Percentiles rank a stretch among this genome's conserved stretches.
These are phyloP conservation scores for Ascomycota sp. DNA, from an alignment of 2,329 filamentous ascomycete genomes.

Conservation along the genomic window DNA sequence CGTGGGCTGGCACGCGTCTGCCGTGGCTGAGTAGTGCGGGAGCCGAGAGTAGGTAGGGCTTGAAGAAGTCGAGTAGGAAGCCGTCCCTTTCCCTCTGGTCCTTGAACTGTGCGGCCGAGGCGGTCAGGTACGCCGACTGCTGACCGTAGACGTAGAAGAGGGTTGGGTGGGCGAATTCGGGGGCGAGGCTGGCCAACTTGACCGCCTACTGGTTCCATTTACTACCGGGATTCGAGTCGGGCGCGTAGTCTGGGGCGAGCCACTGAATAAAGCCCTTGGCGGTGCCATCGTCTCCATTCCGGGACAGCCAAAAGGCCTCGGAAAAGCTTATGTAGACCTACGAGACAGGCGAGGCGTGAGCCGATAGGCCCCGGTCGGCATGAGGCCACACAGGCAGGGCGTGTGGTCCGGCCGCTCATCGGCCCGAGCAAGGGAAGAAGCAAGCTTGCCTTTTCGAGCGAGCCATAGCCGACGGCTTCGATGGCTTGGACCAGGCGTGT, in stretches of 20 bases:
- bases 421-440: too few relatives aligned
- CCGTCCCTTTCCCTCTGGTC: conserved; percentile 26
- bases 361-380: too few relatives aligned
- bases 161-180: conserved; percentile 46
- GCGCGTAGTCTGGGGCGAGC: conserved; percentile 48
- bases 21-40: conserved; percentile 38
- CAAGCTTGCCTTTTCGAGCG: conserved; percentile 41
- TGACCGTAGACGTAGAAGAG: conserved; percentile 64
- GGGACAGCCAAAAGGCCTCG: conserved; percentile 47
- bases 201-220: conserved; percentile 63
- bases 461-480: conserved; percentile 44
- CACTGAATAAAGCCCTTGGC: conserved; percentile 56
- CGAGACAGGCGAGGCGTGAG: too few relatives aligned
- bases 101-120: conserved; percentile 18
- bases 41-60: conserved; percentile 60
- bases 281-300: conserved; percentile 18
- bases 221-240: conserved; percentile 35
- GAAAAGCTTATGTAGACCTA: conserved; percentile 50
- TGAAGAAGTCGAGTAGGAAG: conserved; percentile 45
- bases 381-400: too few relatives aligned
- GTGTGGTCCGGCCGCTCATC: too few relatives aligned
- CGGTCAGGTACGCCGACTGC: conserved; percentile 34
- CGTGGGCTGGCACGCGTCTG: conserved; percentile 38
- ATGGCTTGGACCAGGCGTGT: conserved; percentile 38
- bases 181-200: conserved; percentile 49